Percentiles rank a stretch among this genome's conserved stretches.
phyloP scores from a whole-genome alignment of 768 basidiomycete species.

The Collybia nuda region DNA sequence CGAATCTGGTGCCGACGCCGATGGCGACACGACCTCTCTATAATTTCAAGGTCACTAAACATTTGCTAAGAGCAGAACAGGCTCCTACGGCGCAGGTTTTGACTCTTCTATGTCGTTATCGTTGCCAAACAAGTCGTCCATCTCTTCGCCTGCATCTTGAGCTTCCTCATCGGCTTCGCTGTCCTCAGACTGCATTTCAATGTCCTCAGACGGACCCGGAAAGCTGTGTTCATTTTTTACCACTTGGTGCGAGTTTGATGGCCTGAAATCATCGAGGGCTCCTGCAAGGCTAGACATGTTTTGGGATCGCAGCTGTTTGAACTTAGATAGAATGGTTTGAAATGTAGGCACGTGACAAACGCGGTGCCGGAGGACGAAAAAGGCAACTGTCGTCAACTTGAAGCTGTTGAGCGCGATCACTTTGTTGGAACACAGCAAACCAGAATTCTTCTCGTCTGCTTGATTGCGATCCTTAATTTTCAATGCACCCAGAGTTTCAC shows the following conservation, averaged over 20 bases:
- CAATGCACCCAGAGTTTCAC: conserved; percentile 4
- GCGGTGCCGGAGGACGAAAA: conserved; percentile 4
- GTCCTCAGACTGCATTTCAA: conserved; percentile 37
- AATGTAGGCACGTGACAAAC: not conserved
- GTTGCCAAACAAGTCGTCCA: conserved; percentile 82
- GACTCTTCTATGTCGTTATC: conserved; percentile 54
- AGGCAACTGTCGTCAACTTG: not conserved
- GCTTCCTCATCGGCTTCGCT: conserved; percentile 12
- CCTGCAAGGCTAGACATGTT: conserved; percentile 62
- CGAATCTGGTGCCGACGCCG: conserved; percentile 55
- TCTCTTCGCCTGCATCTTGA: conserved; percentile 37
- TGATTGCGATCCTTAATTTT: conserved; percentile 5
- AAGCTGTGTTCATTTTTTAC: conserved; percentile 9
- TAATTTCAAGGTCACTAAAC: not conserved
- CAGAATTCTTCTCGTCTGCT: conserved; percentile 6
- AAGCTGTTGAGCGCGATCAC: conserved; percentile 5
- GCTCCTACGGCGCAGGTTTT: conserved; percentile 49
- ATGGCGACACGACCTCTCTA: conserved; percentile 40
- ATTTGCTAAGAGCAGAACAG: not conserved
- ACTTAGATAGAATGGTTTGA: not conserved
- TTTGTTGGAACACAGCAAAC: conserved; percentile 1
- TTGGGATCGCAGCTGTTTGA: no score
- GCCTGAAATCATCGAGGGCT: conserved; percentile 42
- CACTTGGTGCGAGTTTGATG: conserved; percentile 5
- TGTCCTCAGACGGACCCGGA: conserved; percentile 27